Conservation (phyloP, 768 basidiomycete genomes). For the Pisolithus sp. region DNA sequence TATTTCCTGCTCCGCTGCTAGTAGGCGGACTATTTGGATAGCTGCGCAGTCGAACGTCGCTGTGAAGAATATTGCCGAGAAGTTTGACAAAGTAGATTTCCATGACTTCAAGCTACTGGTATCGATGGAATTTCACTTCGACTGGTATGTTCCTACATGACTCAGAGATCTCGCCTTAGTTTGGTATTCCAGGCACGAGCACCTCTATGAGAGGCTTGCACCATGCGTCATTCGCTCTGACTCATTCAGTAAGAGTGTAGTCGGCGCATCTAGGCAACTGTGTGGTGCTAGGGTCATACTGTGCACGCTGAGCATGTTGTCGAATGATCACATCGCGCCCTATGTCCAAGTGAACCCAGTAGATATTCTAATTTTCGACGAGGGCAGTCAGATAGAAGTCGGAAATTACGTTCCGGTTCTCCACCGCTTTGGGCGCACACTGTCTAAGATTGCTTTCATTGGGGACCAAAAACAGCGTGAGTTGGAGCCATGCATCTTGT, state of each 20-base stretch:
- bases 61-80: conserved; percentile 49
- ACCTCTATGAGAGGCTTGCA: conserved; percentile 36
- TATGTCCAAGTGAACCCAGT: conserved; percentile 28
- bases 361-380: conserved; percentile 37
- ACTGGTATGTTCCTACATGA: conserved; percentile 29
- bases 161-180: background rate
- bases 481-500: background rate
- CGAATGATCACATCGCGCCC: conserved; percentile 13
- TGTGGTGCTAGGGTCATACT: conserved; percentile 33
- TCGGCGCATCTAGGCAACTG: conserved; percentile 21
- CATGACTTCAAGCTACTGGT: conserved; percentile 36
- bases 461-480: conserved; percentile 36
- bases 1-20: conserved; percentile 1
- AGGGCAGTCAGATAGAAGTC: conserved; percentile 42
- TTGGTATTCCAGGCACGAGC: conserved; percentile 39
- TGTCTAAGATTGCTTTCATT: conserved; percentile 34
- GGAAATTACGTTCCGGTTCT: conserved; percentile 35
- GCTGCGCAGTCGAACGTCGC: conserved; percentile 46
- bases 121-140: conserved; percentile 40
- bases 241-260: conserved; percentile 11
- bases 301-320: conserved; percentile 45
- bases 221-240: conserved; percentile 34
- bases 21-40: conserved; percentile 29
- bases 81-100: conserved; percentile 28
- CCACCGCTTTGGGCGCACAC: conserved; percentile 15